Evolutionary conservation across 1,139 yeast species (phyloP).

Genomic region (Blastobotrys proliferans): DNA sequence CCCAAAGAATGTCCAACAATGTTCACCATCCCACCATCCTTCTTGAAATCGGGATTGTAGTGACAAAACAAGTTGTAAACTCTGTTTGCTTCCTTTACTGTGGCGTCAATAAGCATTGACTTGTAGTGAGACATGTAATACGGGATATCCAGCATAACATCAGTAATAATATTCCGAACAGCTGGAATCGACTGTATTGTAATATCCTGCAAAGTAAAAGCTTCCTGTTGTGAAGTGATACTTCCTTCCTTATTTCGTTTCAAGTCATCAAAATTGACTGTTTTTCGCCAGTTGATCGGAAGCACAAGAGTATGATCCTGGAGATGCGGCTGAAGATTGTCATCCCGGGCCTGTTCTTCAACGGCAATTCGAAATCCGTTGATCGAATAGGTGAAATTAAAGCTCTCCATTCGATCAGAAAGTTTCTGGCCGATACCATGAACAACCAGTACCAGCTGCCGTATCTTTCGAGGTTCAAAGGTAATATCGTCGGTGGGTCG

Average conservation of each 20-base stretch:
- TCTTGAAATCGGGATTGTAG: slow-evolving; percentile 61
- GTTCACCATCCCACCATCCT: slow-evolving; percentile 62
- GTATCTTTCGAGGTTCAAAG: slow-evolving; percentile 28
- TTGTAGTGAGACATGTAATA: slow-evolving; percentile 78
- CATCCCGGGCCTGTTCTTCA: slow-evolving; percentile 28
- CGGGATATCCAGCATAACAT: slow-evolving; percentile 80
- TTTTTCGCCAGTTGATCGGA: slow-evolving; percentile 42
- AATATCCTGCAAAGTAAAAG: slow-evolving; percentile 64
- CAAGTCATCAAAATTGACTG: slow-evolving; percentile 33
- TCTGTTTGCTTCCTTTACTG: slow-evolving; percentile 64
- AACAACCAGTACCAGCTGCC: slow-evolving; percentile 71
- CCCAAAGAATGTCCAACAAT: slow-evolving; percentile 91
- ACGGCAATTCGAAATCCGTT: slow-evolving; percentile 54
- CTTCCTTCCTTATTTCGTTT: slow-evolving; percentile 20
- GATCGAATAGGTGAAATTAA: slow-evolving; percentile 83
- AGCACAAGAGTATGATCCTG: slow-evolving; percentile 32
- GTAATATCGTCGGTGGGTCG: slow-evolving; percentile 30
- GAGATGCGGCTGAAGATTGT: slow-evolving; percentile 28
- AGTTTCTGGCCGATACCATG: slow-evolving; percentile 94
- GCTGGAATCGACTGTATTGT: slow-evolving; percentile 81
- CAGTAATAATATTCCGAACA: slow-evolving; percentile 73
- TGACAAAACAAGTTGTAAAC: slow-evolving; percentile 57
- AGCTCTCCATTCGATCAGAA: slow-evolving; percentile 72
- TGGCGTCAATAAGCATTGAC: slow-evolving; percentile 59
- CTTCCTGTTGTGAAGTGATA: slow-evolving; percentile 20